These are phyloP conservation scores for Jimgerdemannia lactiflua DNA, from an alignment of 192 early-diverging fungal genomes.

Conservation along the genomic window DNA sequence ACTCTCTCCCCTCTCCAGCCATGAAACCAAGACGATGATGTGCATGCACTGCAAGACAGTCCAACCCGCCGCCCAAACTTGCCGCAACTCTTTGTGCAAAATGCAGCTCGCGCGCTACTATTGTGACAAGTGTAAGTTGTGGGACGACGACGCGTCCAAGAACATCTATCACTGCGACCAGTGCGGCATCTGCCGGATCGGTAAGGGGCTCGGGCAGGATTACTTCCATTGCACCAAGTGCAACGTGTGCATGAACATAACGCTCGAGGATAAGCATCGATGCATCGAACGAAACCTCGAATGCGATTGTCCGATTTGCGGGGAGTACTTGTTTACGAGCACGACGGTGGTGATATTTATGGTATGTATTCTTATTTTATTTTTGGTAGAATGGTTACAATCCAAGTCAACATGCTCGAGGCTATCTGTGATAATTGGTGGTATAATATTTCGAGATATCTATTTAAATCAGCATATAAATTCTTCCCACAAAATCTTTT, in stretches of 20 bases:
- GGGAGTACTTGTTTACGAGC: conserved; percentile 92
- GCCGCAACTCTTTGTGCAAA: conserved; percentile 61
- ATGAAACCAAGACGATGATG: conserved; percentile 73
- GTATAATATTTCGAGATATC: too few relatives aligned
- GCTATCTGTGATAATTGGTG: too few relatives aligned
- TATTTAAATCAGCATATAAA: too few relatives aligned
- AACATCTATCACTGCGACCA: conserved; percentile 91
- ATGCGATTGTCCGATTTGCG: conserved; percentile 95
- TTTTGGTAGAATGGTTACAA: too few relatives aligned
- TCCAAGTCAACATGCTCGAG: too few relatives aligned
- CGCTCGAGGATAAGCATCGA: conserved; percentile 71
- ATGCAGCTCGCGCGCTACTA: conserved; percentile 72
- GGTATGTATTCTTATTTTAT: conserved; percentile 39
- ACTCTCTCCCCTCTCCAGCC: conserved; percentile 13
- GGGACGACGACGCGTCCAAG: conserved; percentile 83
- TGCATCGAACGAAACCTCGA: conserved; percentile 93
- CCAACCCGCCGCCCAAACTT: conserved; percentile 76
- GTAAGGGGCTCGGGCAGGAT: conserved; percentile 70
- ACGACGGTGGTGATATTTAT: conserved; percentile 78
- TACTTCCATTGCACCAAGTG: conserved; percentile 94
- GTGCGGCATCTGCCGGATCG: conserved; percentile 92
- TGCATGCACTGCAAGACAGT: conserved; percentile 89
- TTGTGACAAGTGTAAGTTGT: conserved; percentile 86
- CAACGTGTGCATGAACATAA: conserved; percentile 84
- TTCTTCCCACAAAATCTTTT: not conserved